phyloP scores from a whole-genome alignment of 371 early-diverging fungal species.

The Encephalitozoon hellem region DNA sequence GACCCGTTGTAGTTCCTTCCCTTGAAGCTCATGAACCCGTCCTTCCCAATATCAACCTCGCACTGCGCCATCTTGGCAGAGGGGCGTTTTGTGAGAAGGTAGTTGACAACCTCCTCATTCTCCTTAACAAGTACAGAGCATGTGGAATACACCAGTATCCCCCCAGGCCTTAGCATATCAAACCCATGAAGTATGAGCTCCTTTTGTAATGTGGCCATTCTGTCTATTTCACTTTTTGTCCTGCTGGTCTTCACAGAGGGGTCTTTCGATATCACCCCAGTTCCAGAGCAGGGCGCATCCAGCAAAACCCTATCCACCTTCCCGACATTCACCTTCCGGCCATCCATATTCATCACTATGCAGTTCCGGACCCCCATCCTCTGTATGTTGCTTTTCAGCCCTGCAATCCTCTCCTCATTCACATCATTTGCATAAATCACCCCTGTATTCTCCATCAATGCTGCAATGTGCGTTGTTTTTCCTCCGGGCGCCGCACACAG shows the following conservation, averaged over 20 bases:
- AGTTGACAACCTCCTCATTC: conserved; percentile 92
- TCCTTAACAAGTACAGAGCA: conserved; percentile 96
- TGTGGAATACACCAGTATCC: conserved; percentile 92
- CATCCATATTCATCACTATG: conserved; percentile 89
- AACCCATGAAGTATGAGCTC: conserved; percentile 86
- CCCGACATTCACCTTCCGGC: conserved; percentile 78
- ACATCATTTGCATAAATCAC: conserved; percentile 90
- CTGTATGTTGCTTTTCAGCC: conserved; percentile 81
- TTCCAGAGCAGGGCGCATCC: conserved; percentile 97
- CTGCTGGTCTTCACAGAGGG: conserved; percentile 83
- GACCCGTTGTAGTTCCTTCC: conserved; percentile 69
- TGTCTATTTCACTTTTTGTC: conserved; percentile 72
- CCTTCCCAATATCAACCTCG: conserved; percentile 63
- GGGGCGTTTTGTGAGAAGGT: conserved; percentile 79
- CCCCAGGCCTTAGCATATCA: conserved; percentile 90
- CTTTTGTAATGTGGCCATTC: conserved; percentile 81
- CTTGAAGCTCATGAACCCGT: conserved; percentile 57
- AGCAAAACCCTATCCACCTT: conserved; percentile 89
- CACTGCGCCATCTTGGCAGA: conserved; percentile 80
- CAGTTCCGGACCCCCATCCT: conserved; percentile 84
- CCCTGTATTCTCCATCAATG: conserved; percentile 92
- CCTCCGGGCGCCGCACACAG: conserved; percentile 99
- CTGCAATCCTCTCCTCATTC: conserved; percentile 77
- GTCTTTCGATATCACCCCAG: conserved; percentile 96
- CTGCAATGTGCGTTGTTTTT: conserved; percentile 70